phyloP scores from a whole-genome alignment of 305 asterid genomes.

The Fraxinus dipetala region DNA sequence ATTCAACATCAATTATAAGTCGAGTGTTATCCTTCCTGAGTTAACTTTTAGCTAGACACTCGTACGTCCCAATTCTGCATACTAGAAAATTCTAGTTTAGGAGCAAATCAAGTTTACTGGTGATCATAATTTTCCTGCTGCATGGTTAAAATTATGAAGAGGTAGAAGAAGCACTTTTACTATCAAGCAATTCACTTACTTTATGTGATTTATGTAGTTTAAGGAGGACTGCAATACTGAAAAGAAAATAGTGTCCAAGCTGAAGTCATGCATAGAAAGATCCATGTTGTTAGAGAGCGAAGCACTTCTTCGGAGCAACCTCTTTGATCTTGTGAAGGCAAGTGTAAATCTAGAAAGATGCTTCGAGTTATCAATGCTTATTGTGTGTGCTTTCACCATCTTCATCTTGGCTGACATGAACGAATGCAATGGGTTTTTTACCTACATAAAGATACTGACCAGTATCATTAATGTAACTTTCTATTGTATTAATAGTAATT shows the following conservation, averaged over 20 bases:
- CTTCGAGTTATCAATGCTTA: neutral
- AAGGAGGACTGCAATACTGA: constrained; percentile 88
- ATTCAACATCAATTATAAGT: neutral
- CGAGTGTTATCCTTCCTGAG: neutral
- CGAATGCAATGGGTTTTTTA: neutral
- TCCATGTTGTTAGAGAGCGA: constrained; percentile 68
- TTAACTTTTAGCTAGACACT: neutral
- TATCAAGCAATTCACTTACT: constrained; percentile 6
- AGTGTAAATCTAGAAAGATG: constrained; percentile 20
- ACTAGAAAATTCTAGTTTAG: neutral
- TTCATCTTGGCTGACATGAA: neutral
- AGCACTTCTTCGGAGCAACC: constrained; percentile 57
- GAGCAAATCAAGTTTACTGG: neutral
- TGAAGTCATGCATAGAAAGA: constrained; percentile 60
- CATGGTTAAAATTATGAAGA: neutral
- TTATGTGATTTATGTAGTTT: constrained; percentile 54
- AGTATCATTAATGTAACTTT: neutral
- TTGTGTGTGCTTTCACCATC: neutral
- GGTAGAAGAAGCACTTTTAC: neutral
- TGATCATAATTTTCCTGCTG: neutral
- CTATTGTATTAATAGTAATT: neutral
- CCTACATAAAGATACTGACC: neutral
- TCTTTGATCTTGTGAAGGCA: constrained; percentile 88
- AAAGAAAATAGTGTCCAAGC: constrained; percentile 70
- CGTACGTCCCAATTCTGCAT: neutral